These are phyloP conservation scores for Geotrichum klebahnii DNA, from an alignment of 1,139 yeast genomes.

Conservation along the genomic window DNA sequence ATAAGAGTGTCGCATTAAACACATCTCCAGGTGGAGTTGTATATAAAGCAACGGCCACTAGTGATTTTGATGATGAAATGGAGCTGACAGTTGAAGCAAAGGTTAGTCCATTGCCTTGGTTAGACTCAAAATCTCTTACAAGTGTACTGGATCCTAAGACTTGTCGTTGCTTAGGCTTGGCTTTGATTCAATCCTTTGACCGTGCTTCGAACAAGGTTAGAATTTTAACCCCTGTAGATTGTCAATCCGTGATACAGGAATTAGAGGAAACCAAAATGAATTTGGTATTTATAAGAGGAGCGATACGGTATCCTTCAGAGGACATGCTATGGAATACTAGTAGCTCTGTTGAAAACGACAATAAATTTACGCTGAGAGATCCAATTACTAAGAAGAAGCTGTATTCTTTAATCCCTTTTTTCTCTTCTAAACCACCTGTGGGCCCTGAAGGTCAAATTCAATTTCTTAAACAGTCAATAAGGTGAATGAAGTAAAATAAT, in stretches of 20 bases:
- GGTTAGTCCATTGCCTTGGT: constrained; percentile 3
- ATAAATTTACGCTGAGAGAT: background rate
- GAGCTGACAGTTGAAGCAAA: too few species aligned
- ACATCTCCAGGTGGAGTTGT: background rate
- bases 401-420: constrained; percentile 5
- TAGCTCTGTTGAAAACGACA: background rate
- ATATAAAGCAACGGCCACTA: background rate
- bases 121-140: background rate
- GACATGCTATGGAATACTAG: constrained; percentile 40
- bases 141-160: constrained; percentile 1
- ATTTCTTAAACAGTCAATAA: constrained; percentile 3
- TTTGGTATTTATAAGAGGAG: constrained; percentile 57
- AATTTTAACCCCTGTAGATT: constrained; percentile 52
- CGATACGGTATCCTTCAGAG: constrained; percentile 54
- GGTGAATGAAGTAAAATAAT: too few species aligned
- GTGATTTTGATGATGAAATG: background rate
- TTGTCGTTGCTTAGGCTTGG: constrained; percentile 34
- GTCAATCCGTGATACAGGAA: constrained; percentile 23
- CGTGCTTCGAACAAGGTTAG: constrained; percentile 43
- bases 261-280: constrained; percentile 23
- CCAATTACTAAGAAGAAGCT: constrained; percentile 1
- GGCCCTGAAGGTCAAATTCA: constrained; percentile 13
- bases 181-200: constrained; percentile 51
- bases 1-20: constrained; percentile 11
- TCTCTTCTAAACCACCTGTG: constrained; percentile 3